A percentile compares a stretch with the other conserved stretches of the same genome.
Evolutionary conservation across 306 rosid genomes (phyloP).

Genomic region (Cicer bijugum): DNA sequence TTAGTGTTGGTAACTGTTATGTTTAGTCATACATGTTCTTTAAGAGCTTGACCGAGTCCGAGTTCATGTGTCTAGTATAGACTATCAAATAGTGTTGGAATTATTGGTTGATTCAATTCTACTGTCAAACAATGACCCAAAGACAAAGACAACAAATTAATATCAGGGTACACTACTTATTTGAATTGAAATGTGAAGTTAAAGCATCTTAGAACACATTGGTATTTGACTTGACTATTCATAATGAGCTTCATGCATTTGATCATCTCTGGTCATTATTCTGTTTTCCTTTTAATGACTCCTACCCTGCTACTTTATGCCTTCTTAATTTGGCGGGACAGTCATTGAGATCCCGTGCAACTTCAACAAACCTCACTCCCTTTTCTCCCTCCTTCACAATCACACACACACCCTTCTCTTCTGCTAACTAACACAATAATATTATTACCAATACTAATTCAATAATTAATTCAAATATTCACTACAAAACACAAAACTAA

Average conservation of each 20-base stretch:
- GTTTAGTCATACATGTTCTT: too few species aligned
- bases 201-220: neutral
- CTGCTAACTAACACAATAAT: too few species aligned
- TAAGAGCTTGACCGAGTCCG: too few species aligned
- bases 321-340: neutral
- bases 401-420: neutral
- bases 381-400: neutral
- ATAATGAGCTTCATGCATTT: conserved; percentile 40
- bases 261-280: neutral
- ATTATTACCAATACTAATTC: neutral
- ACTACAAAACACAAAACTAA: neutral
- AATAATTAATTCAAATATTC: neutral
- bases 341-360: conserved; percentile 46
- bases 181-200: too few species aligned
- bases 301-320: conserved; percentile 8
- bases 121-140: too few species aligned
- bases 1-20: too few species aligned
- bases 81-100: too few species aligned
- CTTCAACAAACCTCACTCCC: conserved; percentile 29
- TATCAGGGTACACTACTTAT: too few species aligned
- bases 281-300: conserved; percentile 5
- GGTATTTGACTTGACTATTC: neutral
- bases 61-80: too few species aligned
- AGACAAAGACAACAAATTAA: too few species aligned
- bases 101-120: too few species aligned